phyloP scores from a whole-genome alignment of 2,329 filamentous ascomycete species.

The Dothideomycetes sp. region DNA sequence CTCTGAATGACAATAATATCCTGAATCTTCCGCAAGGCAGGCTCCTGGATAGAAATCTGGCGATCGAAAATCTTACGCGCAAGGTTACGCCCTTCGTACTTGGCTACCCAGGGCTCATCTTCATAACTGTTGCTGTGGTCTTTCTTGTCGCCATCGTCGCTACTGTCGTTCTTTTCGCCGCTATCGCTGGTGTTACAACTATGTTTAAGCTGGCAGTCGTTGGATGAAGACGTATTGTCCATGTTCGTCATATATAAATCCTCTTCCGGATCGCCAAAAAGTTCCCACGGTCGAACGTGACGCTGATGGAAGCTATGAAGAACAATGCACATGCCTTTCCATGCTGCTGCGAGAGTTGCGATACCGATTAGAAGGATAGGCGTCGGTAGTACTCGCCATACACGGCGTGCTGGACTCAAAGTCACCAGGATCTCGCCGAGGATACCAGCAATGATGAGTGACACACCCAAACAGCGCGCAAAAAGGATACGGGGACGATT shows the following conservation, averaged over 20 bases:
- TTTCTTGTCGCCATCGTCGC: constrained; percentile 53
- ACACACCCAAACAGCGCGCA: constrained; percentile 56
- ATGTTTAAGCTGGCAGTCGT: no score
- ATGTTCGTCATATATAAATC: background rate
- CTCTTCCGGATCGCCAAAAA: constrained; percentile 48
- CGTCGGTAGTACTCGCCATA: constrained; percentile 58
- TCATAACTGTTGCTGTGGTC: constrained; percentile 56
- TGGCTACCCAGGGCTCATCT: constrained; percentile 66
- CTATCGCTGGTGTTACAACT: no score
- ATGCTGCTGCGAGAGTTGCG: constrained; percentile 60
- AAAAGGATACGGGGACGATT: constrained; percentile 64
- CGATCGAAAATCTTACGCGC: constrained; percentile 68
- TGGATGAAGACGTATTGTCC: background rate
- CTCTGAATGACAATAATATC: constrained; percentile 71
- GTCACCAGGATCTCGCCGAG: constrained; percentile 54
- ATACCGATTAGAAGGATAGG: constrained; percentile 62
- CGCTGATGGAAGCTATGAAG: constrained; percentile 66
- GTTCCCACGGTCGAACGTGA: constrained; percentile 66
- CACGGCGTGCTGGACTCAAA: constrained; percentile 53
- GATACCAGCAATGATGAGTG: constrained; percentile 50
- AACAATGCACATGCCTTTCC: constrained; percentile 73
- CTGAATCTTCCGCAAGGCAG: constrained; percentile 66
- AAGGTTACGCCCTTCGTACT: constrained; percentile 60
- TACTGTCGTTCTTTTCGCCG: no score
- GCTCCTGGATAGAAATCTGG: constrained; percentile 69